Evolutionary conservation across 768 basidiomycete species (phyloP), one percentile per base, ranked within the genome.

Genomic region (Exidia glandulosa): DNA sequence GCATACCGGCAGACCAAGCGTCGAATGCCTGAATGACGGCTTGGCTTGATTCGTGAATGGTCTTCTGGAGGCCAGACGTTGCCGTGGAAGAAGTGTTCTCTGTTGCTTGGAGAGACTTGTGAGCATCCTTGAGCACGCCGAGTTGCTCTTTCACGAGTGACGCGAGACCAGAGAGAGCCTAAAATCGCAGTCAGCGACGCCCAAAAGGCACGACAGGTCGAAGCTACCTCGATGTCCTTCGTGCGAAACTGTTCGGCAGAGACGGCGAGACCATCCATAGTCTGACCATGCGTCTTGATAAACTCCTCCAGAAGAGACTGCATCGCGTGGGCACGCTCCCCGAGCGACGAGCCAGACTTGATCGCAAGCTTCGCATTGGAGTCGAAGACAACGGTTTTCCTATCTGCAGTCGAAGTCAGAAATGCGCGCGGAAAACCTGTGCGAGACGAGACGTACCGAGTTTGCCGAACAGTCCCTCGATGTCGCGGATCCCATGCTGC

Each of bases 391-490:
- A 74, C 73, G 32, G 82, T 74, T 67, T 89, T 93, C 61, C 94
- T 87, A 45, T 89, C 93, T 94, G 63, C 16, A 34, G 14, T 55
- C 48, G 48, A 4, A 58, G 9, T 30, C 25, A 30, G 9, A 27
- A 32, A 1, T 7, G 23, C 57, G 9, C 16, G 19, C 19, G 32
- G 13, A 30, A 62, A 31, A 7, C 23, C 50, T 45, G 6, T 14
- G 19, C 6, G 16, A 29, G 4, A 32, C 3, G 29, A 29, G 29
- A 66, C 82, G 66, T 66, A 93, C 93, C 88, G 52, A 96, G 80
- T 72, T 95, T 96, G 47, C 83, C 83, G 63, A 92, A 90, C 27
- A 94, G 72, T 0, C 82, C 81, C 1, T 70, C 69, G 36, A 94
- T 76, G 68, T 96, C 90, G 7, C 76, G 76, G 19, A 90, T 73